These are phyloP conservation scores for Heliamphora exappendiculata DNA, from an alignment of 148 eudicot species.

Conservation along the genomic window DNA sequence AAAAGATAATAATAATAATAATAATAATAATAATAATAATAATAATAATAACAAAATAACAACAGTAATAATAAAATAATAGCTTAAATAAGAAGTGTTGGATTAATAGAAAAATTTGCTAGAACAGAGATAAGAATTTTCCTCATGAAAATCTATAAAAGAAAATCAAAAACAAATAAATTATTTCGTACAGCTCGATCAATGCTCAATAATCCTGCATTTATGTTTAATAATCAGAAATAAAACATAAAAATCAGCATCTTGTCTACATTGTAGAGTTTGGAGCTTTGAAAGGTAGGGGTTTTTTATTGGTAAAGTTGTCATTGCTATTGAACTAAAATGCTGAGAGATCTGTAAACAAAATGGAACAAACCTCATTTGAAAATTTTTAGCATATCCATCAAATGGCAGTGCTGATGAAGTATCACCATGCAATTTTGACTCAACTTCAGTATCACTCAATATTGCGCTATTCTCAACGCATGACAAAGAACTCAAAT, in stretches of 20 bases:
- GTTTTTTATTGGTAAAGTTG: not conserved
- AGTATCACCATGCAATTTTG: conserved; percentile 30
- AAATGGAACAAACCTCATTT: conserved; percentile 29
- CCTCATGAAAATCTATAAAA: too few species aligned
- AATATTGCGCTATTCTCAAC: conserved; percentile 22
- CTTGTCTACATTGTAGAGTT: not conserved
- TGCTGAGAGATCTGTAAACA: not conserved
- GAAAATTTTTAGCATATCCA: conserved; percentile 32
- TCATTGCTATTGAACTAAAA: not conserved
- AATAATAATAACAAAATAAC: too few species aligned
- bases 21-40: too few species aligned
- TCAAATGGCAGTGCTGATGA: conserved; percentile 21
- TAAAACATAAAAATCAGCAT: not conserved
- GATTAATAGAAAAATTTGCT: too few species aligned
- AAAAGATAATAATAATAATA: too few species aligned
- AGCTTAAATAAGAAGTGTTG: too few species aligned
- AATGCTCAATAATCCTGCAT: too few species aligned
- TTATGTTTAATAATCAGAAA: too few species aligned
- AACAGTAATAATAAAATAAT: too few species aligned
- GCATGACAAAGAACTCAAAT: conserved; percentile 62
- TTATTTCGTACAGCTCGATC: too few species aligned
- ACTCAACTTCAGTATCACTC: conserved; percentile 40
- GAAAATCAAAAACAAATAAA: too few species aligned
- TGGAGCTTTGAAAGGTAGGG: not conserved
- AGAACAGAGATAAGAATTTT: too few species aligned